Conservation (phyloP, 176 grass and related monocot genomes). For the Phragmites australis region DNA sequence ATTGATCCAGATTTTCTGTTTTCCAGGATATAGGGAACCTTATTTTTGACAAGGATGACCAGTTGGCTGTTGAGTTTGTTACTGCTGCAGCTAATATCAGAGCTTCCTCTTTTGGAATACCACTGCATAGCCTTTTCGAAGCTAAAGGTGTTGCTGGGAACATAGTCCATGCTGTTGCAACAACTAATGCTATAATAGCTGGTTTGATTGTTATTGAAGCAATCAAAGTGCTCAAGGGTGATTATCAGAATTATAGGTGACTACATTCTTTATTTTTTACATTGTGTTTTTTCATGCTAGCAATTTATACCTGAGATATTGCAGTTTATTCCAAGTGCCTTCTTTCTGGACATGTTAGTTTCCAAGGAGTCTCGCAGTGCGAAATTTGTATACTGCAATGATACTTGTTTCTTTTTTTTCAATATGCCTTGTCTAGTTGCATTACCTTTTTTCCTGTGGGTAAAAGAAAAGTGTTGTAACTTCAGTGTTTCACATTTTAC, state of each 20-base stretch:
- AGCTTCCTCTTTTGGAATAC: constrained; percentile 92
- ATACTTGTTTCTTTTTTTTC: background rate
- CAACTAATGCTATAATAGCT: constrained; percentile 96
- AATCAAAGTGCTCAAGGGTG: constrained; percentile 82
- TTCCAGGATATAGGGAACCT: constrained; percentile 85
- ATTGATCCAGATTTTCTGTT: constrained; percentile 6
- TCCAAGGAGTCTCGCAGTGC: background rate
- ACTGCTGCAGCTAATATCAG: constrained; percentile 96
- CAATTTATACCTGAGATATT: background rate
- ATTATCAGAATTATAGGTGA: constrained; percentile 80
- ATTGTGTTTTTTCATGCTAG: background rate
- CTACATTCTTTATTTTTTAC: constrained; percentile 14
- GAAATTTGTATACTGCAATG: background rate
- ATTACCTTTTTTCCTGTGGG: background rate
- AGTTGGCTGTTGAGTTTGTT: constrained; percentile 93
- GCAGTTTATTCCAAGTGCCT: background rate
- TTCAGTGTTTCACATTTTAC: constrained; percentile 25
- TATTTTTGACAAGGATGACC: constrained; percentile 97
- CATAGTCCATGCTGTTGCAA: constrained; percentile 99
- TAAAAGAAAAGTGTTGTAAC: constrained; percentile 10
- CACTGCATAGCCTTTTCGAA: constrained; percentile 92
- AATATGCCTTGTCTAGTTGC: background rate
- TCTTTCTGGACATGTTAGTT: constrained; percentile 26
- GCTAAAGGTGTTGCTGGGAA: constrained; percentile 99
- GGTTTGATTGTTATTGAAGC: constrained; percentile 98